Conservation (phyloP, 371 early-diverging fungal genomes). For the Rhizopus arrhizus region DNA sequence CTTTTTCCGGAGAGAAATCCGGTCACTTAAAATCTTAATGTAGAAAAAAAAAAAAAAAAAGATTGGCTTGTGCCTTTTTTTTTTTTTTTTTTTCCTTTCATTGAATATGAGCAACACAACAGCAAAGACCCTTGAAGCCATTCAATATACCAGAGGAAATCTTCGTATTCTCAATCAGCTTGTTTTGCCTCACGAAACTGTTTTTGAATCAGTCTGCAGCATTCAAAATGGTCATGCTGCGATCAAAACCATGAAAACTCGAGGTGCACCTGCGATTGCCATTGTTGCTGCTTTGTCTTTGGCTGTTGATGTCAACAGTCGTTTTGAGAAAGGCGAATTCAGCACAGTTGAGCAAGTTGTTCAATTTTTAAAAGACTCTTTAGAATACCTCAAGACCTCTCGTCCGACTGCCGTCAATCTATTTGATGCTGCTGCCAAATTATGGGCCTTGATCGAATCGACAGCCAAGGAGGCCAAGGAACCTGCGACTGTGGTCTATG, state of each 20-base stretch:
- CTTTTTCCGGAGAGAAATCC: no score
- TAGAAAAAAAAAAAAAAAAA: no score
- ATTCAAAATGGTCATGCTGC: constrained; percentile 82
- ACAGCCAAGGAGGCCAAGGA: constrained; percentile 22
- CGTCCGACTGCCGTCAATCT: constrained; percentile 97
- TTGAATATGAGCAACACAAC: not conserved
- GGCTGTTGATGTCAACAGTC: constrained; percentile 77
- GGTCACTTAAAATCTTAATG: no score
- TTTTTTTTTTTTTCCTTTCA: no score
- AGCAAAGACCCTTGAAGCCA: constrained; percentile 69
- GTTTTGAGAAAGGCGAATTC: constrained; percentile 38
- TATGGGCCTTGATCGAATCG: constrained; percentile 50
- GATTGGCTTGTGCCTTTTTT: no score
- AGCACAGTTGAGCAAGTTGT: constrained; percentile 46
- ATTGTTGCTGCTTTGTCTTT: constrained; percentile 92
- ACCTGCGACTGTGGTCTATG: constrained; percentile 49
- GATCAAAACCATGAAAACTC: constrained; percentile 93
- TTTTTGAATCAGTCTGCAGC: constrained; percentile 71
- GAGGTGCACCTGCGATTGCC: constrained; percentile 96
- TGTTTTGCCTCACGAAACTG: constrained; percentile 83
- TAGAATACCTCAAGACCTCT: constrained; percentile 85
- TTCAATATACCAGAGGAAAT: constrained; percentile 70
- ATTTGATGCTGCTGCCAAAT: constrained; percentile 85
- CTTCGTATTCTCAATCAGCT: constrained; percentile 90
- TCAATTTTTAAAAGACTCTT: constrained; percentile 60